Evolutionary conservation across 2,329 filamentous ascomycete genomes (phyloP), one percentile per base, ranked within the genome.

Genomic region (Hymenotorrendiella dingleyae): DNA sequence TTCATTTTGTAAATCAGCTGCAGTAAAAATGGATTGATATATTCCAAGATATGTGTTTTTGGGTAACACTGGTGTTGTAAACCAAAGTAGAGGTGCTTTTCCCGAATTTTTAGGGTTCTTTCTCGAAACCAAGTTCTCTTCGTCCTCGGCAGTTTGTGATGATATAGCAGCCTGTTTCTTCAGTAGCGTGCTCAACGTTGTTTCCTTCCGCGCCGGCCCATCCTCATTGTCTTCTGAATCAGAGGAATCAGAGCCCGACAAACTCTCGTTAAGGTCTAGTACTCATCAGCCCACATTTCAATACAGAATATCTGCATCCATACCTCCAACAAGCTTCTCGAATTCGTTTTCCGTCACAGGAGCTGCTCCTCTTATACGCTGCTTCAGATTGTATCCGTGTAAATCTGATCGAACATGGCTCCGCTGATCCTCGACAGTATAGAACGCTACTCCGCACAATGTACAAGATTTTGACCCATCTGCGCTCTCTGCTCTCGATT

Each of bases 321-420:
- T 53, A 62, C 63, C 64, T 26, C 81, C 87, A 6, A 97, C 73
- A 6, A 96, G 73, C 60, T 83, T 86, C 61, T 93, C 86, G 54
- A 98, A 98, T 24, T 95, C 89, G 6, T 61, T 63, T 59, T 98
- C 93, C 1, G 79, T 78, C 1, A 96, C 83, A 0, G 86, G 66
- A 8, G 73, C 74, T 45, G 74, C 72, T 0, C 86, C 86, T 35
- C 87, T 80, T 43, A 95, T 68, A 68, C 87, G 94, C 61, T 91
- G 86, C 66, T 95, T 97, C 48, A 97, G 67, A 62, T 98, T 98
- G 67, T 96, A 98, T 52, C 84, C 78, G 63, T 98, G 93, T 36
- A 94, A 73, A 59, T 98, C 93, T 8, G 91, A 95, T 56, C 86
- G 85, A 45, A 87, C 80, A 65, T 98, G 93, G 46, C 79, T 76